These are phyloP conservation scores for Lactifluus echinatus DNA, from an alignment of 768 basidiomycete species.

Conservation along the genomic window DNA sequence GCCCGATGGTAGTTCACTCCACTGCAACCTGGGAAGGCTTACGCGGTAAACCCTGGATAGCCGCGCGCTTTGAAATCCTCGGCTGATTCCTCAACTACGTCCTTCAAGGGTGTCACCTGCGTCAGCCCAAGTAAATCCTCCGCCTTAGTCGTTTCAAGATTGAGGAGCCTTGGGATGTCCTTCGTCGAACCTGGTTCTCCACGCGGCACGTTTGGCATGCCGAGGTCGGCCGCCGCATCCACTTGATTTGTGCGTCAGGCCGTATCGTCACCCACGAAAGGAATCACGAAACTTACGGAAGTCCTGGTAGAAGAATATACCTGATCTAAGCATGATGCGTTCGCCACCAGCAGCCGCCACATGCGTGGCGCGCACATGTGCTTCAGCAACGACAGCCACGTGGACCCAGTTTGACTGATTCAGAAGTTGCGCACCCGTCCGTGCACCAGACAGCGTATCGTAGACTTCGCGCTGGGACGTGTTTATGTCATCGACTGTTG, in stretches of 20 bases:
- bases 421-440: neutral
- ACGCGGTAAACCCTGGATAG: conserved; percentile 5
- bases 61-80: conserved; percentile 9
- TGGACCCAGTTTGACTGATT: conserved; percentile 3
- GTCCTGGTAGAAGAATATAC: conserved; percentile 8
- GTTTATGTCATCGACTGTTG: conserved; percentile 8
- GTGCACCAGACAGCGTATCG: conserved; percentile 1
- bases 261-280: neutral
- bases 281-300: neutral
- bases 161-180: neutral
- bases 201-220: neutral
- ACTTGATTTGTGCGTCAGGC: neutral
- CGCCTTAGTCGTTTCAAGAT: neutral
- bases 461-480: conserved; percentile 12
- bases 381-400: neutral
- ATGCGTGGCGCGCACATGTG: conserved; percentile 6
- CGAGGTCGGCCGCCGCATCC: conserved; percentile 5
- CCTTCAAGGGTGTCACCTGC: neutral
- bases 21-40: too few relatives aligned
- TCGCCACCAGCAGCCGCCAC: conserved; percentile 5
- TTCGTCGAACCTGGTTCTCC: conserved; percentile 7
- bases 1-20: too few relatives aligned
- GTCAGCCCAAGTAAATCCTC: conserved; percentile 6
- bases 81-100: neutral
- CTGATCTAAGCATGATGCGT: conserved; percentile 5